Conservation (phyloP, 2,329 filamentous ascomycete genomes). For the Paracoccidioides brasiliensis region DNA sequence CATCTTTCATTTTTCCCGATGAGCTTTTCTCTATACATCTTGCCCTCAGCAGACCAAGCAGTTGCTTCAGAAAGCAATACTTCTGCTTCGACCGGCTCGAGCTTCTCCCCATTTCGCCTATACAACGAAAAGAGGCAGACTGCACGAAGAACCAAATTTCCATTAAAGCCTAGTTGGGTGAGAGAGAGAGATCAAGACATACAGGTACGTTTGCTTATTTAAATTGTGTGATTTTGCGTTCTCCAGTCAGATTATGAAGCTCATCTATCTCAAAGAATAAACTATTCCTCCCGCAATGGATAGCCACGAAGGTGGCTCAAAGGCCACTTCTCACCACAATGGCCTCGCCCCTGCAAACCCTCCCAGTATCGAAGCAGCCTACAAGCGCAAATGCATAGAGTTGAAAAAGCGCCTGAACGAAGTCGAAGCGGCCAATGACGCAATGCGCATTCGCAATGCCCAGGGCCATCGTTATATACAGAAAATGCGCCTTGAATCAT, state of each 20-base stretch:
- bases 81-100: too few species aligned
- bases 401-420: conserved; percentile 83
- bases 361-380: conserved; percentile 88
- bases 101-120: too few species aligned
- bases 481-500: conserved; percentile 62
- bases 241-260: background rate
- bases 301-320: background rate
- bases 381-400: conserved; percentile 91
- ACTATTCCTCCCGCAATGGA: conserved; percentile 16
- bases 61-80: background rate
- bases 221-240: too few species aligned
- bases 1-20: background rate
- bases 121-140: too few species aligned
- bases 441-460: conserved; percentile 62
- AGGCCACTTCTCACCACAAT: conserved; percentile 15
- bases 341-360: conserved; percentile 40
- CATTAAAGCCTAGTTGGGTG: too few species aligned
- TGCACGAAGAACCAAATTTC: too few species aligned
- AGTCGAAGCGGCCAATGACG: conserved; percentile 83
- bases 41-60: background rate
- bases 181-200: too few species aligned
- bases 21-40: too few species aligned
- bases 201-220: too few species aligned
- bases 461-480: conserved; percentile 75
- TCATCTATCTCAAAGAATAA: background rate